Conservation (phyloP, 2,329 filamentous ascomycete species). For the Microsporum ferrugineum region DNA sequence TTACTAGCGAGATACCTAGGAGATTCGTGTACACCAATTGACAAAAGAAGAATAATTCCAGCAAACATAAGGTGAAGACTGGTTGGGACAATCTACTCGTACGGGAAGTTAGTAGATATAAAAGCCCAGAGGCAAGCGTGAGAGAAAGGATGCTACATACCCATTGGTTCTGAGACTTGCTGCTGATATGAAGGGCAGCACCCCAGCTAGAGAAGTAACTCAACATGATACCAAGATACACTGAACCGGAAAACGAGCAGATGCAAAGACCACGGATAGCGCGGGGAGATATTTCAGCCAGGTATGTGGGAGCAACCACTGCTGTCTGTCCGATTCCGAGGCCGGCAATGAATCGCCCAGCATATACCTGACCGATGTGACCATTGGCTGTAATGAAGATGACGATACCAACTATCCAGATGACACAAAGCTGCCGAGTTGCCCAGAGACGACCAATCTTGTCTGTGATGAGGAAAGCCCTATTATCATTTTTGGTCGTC, state of each 20-base stretch:
- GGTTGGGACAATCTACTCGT: slow-evolving; percentile 46
- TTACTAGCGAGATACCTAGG: slow-evolving; percentile 60
- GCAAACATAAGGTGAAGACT: slow-evolving; percentile 69
- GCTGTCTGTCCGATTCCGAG: slow-evolving; percentile 35
- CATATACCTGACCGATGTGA: slow-evolving; percentile 32
- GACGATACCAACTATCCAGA: slow-evolving; percentile 34
- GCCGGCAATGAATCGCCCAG: slow-evolving; percentile 35
- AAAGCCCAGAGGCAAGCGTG: not conserved
- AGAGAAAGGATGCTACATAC: slow-evolving; percentile 24
- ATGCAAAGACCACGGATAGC: slow-evolving; percentile 63
- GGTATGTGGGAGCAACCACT: slow-evolving; percentile 51
- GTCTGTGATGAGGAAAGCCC: slow-evolving; percentile 40
- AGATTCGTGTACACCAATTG: slow-evolving; percentile 58
- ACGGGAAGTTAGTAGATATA: not conserved
- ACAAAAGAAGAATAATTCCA: slow-evolving; percentile 57
- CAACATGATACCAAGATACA: slow-evolving; percentile 67
- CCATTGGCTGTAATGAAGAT: slow-evolving; percentile 35
- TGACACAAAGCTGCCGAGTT: slow-evolving; percentile 29
- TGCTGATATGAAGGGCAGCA: slow-evolving; percentile 40
- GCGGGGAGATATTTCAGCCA: slow-evolving; percentile 60
- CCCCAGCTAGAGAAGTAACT: slow-evolving; percentile 68
- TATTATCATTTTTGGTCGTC: slow-evolving; percentile 18
- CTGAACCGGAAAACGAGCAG: slow-evolving; percentile 56
- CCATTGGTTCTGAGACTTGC: slow-evolving; percentile 36
- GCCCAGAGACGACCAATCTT: slow-evolving; percentile 36